phyloP scores from a whole-genome alignment of 2,329 filamentous ascomycete species.

The Penicillium brevicompactum region DNA sequence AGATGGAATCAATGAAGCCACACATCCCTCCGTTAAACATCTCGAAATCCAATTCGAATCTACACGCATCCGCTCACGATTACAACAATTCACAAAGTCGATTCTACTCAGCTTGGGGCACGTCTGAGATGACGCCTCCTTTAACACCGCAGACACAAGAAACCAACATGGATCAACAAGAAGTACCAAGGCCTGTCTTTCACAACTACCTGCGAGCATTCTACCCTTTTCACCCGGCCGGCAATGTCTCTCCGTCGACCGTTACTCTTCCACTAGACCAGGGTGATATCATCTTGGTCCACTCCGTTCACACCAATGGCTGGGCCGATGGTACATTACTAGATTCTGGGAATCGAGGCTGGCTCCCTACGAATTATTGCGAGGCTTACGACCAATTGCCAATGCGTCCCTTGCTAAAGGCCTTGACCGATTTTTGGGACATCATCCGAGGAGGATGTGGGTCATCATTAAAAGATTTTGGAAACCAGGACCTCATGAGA shows the following conservation, averaged over 20 bases:
- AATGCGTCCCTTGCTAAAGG: slow-evolving; percentile 81
- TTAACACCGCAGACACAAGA: slow-evolving; percentile 69
- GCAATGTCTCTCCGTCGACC: slow-evolving; percentile 76
- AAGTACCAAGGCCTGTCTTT: slow-evolving; percentile 66
- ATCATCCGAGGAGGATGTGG: slow-evolving; percentile 76
- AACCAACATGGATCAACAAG: slow-evolving; percentile 50
- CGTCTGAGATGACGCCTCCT: slow-evolving; percentile 71
- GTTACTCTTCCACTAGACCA: slow-evolving; percentile 86
- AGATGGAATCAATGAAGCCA: slow-evolving; percentile 38
- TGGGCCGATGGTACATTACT: slow-evolving; percentile 96
- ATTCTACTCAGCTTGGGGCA: slow-evolving; percentile 29
- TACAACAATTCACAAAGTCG: slow-evolving; percentile 15
- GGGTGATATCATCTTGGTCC: slow-evolving; percentile 89
- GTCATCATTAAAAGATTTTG: slow-evolving; percentile 76
- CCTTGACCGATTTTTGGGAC: slow-evolving; percentile 90
- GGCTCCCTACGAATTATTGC: slow-evolving; percentile 98
- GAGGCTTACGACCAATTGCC: slow-evolving; percentile 89
- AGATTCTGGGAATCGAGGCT: slow-evolving; percentile 82
- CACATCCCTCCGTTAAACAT: slow-evolving; percentile 43
- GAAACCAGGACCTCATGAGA: slow-evolving; percentile 91
- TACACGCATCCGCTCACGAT: slow-evolving; percentile 17
- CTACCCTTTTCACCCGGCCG: slow-evolving; percentile 84
- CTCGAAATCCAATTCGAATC: slow-evolving; percentile 36
- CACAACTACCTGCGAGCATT: slow-evolving; percentile 95
- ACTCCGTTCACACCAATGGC: slow-evolving; percentile 96